Conservation (phyloP, 257 asterid species). For the Petunia axillaris region DNA sequence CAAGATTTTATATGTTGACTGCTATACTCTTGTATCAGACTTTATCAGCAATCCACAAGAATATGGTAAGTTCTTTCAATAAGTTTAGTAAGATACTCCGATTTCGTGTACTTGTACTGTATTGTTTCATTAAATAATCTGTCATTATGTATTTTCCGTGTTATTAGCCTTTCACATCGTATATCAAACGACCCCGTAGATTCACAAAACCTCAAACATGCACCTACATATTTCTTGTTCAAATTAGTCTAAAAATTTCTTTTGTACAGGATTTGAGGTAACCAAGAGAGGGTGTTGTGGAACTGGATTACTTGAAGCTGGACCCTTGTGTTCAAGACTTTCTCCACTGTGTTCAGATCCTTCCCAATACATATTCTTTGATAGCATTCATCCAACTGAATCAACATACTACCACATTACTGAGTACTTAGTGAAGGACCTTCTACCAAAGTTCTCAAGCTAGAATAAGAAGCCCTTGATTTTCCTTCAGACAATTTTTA, state of each 20-base stretch:
- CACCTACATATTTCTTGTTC: too few relatives aligned
- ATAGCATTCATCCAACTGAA: slow-evolving; percentile 30
- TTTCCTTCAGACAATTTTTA: background rate
- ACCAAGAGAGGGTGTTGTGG: slow-evolving; percentile 31
- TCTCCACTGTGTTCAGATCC: slow-evolving; percentile 27
- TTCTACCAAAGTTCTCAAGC: slow-evolving; percentile 12
- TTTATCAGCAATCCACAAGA: slow-evolving; percentile 11
- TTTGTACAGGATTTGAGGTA: slow-evolving; percentile 24
- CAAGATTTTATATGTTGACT: slow-evolving; percentile 22
- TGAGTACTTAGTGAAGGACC: background rate
- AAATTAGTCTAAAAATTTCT: background rate
- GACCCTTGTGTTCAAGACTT: background rate
- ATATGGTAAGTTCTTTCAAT: slow-evolving; percentile 20
- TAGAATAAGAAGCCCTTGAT: background rate
- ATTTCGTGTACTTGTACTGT: too few relatives aligned
- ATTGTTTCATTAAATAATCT: too few relatives aligned
- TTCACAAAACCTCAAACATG: too few relatives aligned
- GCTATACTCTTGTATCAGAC: background rate
- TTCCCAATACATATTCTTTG: slow-evolving; percentile 27
- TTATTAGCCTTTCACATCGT: too few relatives aligned
- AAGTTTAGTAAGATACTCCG: background rate
- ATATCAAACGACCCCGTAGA: too few relatives aligned
- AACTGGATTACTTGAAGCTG: slow-evolving; percentile 25
- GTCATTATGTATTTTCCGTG: too few relatives aligned
- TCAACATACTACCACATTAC: slow-evolving; percentile 11